Conservation (phyloP, 495 filamentous ascomycete genomes). For the Astrocystis sublimbata region DNA sequence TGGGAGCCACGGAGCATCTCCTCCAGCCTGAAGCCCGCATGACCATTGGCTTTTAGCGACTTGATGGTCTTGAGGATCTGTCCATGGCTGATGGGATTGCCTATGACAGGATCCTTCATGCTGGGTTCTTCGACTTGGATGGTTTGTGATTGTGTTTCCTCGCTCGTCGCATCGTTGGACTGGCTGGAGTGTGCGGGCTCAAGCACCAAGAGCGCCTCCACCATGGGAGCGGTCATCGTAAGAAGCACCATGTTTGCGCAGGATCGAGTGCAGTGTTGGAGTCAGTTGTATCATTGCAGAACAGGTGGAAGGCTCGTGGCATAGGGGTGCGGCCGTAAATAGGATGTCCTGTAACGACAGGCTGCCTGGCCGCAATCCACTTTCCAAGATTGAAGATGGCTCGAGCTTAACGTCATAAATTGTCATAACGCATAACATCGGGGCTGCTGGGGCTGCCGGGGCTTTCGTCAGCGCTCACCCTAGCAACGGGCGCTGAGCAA, state of each 20-base stretch:
- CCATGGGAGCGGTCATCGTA: slow-evolving; percentile 68
- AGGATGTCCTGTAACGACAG: no score
- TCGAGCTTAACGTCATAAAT: slow-evolving; percentile 13
- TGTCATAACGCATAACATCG: no score
- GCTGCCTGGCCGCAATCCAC: no score
- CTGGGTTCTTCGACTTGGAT: slow-evolving; percentile 37
- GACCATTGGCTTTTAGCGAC: slow-evolving; percentile 43
- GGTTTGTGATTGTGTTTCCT: slow-evolving; percentile 8
- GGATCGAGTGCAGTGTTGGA: neutral
- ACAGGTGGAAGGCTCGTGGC: neutral
- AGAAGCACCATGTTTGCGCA: slow-evolving; percentile 69
- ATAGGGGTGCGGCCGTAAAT: neutral
- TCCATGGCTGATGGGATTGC: slow-evolving; percentile 75
- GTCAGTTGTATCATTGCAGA: neutral
- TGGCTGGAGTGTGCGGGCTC: slow-evolving; percentile 8
- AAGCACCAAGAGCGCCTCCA: slow-evolving; percentile 59
- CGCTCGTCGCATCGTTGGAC: neutral
- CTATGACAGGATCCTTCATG: slow-evolving; percentile 50
- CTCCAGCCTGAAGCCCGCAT: slow-evolving; percentile 53
- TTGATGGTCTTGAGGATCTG: slow-evolving; percentile 72
- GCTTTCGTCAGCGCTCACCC: no score
- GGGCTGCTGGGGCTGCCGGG: slow-evolving; percentile 8
- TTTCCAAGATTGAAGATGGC: slow-evolving; percentile 21
- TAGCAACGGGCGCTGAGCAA: no score
- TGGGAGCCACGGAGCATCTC: slow-evolving; percentile 67